Percentiles rank a stretch among this genome's conserved stretches.
Evolutionary conservation across 768 basidiomycete species (phyloP).

Genomic region (Leccinum subgranulosum): DNA sequence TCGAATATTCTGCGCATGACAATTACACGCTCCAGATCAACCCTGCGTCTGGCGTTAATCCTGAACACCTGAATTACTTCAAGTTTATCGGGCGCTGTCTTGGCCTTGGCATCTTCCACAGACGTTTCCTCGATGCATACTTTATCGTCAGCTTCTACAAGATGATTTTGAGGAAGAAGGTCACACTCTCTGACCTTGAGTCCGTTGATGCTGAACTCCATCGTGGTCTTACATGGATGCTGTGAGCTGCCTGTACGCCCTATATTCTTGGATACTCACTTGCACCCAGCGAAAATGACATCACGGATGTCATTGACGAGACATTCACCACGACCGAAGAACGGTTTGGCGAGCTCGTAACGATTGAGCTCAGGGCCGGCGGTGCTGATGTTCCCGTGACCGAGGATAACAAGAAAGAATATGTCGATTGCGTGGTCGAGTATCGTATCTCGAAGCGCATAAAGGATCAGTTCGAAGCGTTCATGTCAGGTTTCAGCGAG

Average conservation of each 20-base stretch:
- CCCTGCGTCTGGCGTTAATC: slow-evolving; percentile 96
- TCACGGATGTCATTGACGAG: slow-evolving; percentile 96
- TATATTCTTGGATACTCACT: slow-evolving; percentile 10
- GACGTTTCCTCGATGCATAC: slow-evolving; percentile 98
- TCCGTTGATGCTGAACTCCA: slow-evolving; percentile 95
- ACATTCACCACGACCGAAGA: slow-evolving; percentile 97
- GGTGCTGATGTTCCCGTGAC: slow-evolving; percentile 87
- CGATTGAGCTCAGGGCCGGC: slow-evolving; percentile 89
- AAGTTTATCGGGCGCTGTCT: slow-evolving; percentile 98
- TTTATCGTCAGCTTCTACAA: slow-evolving; percentile 99
- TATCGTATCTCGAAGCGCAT: slow-evolving; percentile 97
- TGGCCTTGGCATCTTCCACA: slow-evolving; percentile 97
- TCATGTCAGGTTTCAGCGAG: slow-evolving; percentile 99
- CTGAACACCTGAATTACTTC: slow-evolving; percentile 99
- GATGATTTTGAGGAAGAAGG: slow-evolving; percentile 99
- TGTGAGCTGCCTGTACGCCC: slow-evolving; percentile 51
- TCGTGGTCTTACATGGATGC: slow-evolving; percentile 97
- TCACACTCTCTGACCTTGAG: slow-evolving; percentile 89
- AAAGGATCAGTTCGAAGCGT: slow-evolving; percentile 98
- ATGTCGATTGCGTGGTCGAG: slow-evolving; percentile 90
- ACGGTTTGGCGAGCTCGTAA: slow-evolving; percentile 97
- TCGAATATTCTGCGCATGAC: slow-evolving; percentile 99
- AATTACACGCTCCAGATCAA: slow-evolving; percentile 99
- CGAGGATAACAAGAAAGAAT: slow-evolving; percentile 98
- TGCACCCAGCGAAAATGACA: slow-evolving; percentile 82